phyloP scores from a whole-genome alignment of 192 early-diverging fungal genomes.

The Mortierella alpina region DNA sequence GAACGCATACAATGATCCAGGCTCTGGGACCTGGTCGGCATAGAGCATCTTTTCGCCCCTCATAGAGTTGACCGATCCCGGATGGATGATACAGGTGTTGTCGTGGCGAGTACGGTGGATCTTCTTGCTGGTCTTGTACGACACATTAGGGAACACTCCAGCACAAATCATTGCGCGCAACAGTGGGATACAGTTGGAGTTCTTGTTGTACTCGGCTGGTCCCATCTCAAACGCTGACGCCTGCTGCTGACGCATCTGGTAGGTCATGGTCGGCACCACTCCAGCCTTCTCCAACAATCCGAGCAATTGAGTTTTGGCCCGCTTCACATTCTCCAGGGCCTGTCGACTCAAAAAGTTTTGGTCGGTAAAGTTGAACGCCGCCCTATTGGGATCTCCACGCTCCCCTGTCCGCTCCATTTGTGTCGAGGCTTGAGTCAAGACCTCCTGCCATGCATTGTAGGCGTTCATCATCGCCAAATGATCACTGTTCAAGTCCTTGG shows the following conservation, averaged over 20 bases:
- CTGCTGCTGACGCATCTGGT: constrained; percentile 37
- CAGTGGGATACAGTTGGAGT: constrained; percentile 69
- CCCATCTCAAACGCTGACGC: constrained; percentile 46
- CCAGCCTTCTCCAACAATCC: constrained; percentile 56
- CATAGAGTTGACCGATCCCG: constrained; percentile 57
- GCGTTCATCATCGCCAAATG: constrained; percentile 61
- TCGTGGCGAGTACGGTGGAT: constrained; percentile 54
- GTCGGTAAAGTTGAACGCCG: constrained; percentile 53
- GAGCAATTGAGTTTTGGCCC: constrained; percentile 56
- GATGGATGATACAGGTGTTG: constrained; percentile 54
- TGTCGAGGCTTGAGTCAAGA: constrained; percentile 19
- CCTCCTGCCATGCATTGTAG: constrained; percentile 58
- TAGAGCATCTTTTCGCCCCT: constrained; percentile 34
- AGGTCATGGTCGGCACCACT: constrained; percentile 52
- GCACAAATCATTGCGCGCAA: constrained; percentile 82
- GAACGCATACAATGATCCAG: constrained; percentile 57
- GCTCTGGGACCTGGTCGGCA: constrained; percentile 29
- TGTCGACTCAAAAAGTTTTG: constrained; percentile 57
- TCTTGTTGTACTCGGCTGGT: constrained; percentile 62
- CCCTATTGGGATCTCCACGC: constrained; percentile 40
- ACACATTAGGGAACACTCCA: constrained; percentile 84
- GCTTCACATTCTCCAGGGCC: constrained; percentile 54
- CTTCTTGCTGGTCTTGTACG: constrained; percentile 54
- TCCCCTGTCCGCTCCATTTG: constrained; percentile 36
- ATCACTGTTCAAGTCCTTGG: constrained; percentile 56